phyloP scores from a whole-genome alignment of 805 yeast genomes.

The Pichia thaimueangensis region DNA sequence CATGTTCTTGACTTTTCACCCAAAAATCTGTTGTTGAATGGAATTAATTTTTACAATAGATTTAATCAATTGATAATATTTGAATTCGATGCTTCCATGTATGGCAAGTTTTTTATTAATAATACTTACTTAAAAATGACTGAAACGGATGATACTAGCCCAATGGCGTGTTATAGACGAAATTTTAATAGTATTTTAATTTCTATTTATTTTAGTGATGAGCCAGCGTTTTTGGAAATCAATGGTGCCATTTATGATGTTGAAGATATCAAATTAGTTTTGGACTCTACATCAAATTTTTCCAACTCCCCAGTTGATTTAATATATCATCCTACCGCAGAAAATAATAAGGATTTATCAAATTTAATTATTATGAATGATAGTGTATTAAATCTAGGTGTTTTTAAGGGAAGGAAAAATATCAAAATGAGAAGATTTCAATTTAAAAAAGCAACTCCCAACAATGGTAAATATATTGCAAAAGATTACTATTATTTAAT shows the following conservation, averaged over 20 bases:
- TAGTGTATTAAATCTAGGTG: not conserved
- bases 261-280: conserved; percentile 4
- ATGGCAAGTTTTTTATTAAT: conserved; percentile 20
- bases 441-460: conserved; percentile 47
- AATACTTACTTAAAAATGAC: conserved; percentile 9
- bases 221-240: conserved; percentile 7
- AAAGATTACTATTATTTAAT: conserved; percentile 38
- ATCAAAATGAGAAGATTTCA: conserved; percentile 35
- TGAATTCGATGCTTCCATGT: conserved; percentile 9
- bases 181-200: conserved; percentile 14
- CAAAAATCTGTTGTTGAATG: too few species aligned
- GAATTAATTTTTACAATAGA: not conserved
- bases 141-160: conserved; percentile 6
- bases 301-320: conserved; percentile 12
- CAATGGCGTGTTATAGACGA: conserved; percentile 21
- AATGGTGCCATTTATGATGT: conserved; percentile 6
- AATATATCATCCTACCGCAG: not conserved
- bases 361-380: not conserved
- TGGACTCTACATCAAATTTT: conserved; percentile 16
- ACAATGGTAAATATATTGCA: conserved; percentile 39
- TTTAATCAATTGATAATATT: not conserved
- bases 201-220: conserved; percentile 8
- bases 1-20: not conserved
- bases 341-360: not conserved
- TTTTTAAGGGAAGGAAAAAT: conserved; percentile 4